Evolutionary conservation across 129 eudicot species (phyloP).

Genomic region (Flaveria sonorensis): DNA sequence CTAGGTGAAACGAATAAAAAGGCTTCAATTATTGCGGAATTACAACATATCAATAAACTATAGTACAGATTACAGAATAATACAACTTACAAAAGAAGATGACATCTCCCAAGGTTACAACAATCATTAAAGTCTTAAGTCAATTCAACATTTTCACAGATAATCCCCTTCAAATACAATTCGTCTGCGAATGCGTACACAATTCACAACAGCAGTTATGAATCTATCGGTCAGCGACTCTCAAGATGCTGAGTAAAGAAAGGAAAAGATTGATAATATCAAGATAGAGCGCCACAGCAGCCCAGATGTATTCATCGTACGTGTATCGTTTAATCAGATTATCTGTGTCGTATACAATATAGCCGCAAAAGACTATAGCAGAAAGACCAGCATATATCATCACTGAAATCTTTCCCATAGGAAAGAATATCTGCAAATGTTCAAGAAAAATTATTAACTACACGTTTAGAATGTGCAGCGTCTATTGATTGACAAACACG

Average conservation of each 20-base stretch:
- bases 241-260: conserved; percentile 54
- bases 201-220: background rate
- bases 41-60: background rate
- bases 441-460: background rate
- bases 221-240: conserved; percentile 51
- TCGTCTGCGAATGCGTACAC: background rate
- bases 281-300: conserved; percentile 70
- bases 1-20: background rate
- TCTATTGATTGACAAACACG: background rate
- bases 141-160: conserved; percentile 1
- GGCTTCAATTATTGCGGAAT: background rate
- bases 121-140: background rate
- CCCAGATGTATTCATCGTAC: conserved; percentile 87
- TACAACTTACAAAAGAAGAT: conserved; percentile 13
- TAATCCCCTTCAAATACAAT: background rate
- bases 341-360: conserved; percentile 77
- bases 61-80: background rate
- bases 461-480: conserved; percentile 12
- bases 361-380: conserved; percentile 78
- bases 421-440: conserved; percentile 61
- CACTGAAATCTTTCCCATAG: conserved; percentile 62
- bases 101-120: conserved; percentile 6
- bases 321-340: conserved; percentile 75
- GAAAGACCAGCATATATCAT: conserved; percentile 78
- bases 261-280: conserved; percentile 76